phyloP scores from a whole-genome alignment of 352 stramenopile species.

The Pythium vanterpoolii region DNA sequence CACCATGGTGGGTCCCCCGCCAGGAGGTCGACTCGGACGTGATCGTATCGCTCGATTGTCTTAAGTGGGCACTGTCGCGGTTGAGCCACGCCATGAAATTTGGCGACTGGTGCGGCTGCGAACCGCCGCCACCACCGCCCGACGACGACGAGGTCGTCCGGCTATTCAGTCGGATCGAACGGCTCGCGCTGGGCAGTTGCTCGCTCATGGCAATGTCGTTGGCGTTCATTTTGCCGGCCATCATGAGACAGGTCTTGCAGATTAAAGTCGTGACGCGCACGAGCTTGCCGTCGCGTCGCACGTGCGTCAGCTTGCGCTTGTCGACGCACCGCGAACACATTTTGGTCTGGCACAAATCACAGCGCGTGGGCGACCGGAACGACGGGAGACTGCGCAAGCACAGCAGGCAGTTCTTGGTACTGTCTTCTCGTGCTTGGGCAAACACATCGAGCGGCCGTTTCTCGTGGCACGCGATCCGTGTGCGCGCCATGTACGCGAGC shows the following conservation, averaged over 20 bases:
- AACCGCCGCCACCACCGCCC: background rate
- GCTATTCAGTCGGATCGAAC: background rate
- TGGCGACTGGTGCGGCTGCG: background rate
- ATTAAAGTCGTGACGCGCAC: conserved; percentile 3
- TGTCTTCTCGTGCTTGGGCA: background rate
- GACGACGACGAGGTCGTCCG: background rate
- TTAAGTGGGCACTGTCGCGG: background rate
- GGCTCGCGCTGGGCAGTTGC: background rate
- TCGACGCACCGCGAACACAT: conserved; percentile 11
- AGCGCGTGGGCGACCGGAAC: background rate
- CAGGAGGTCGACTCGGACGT: background rate
- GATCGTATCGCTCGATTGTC: conserved; percentile 2
- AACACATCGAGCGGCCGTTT: background rate
- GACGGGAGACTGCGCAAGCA: background rate
- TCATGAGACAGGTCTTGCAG: conserved; percentile 8
- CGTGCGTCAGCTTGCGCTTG: conserved; percentile 17
- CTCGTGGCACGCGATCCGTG: background rate
- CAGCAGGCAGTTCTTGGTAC: conserved; percentile 3
- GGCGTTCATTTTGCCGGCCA: background rate
- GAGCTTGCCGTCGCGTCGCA: background rate
- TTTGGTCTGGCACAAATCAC: conserved; percentile 7
- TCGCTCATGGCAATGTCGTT: conserved; percentile 5
- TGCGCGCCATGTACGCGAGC: conserved; percentile 10
- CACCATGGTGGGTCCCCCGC: too few species aligned
- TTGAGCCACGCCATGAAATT: background rate